Conservation (phyloP, 176 grass and related monocot genomes). For the Aegilops tauschii region DNA sequence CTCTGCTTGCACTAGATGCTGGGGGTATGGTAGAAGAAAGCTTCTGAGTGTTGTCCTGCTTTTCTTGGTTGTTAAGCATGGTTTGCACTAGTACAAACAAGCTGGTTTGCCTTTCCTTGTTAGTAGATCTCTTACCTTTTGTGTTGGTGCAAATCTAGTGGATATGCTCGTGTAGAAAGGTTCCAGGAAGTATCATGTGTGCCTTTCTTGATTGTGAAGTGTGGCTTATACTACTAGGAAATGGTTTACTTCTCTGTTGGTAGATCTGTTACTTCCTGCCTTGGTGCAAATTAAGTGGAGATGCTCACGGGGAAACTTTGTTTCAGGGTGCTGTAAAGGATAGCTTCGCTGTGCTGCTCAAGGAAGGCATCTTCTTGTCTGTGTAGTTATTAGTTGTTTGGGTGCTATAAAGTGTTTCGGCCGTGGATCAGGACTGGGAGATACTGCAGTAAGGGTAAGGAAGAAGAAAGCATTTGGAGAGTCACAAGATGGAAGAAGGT, state of each 20-base stretch:
- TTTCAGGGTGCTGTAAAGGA: slow-evolving; percentile 44
- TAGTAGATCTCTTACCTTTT: neutral
- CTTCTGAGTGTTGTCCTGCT: neutral
- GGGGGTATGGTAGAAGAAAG: neutral
- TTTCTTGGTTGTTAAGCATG: neutral
- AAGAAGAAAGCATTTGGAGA: neutral
- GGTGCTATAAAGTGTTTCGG: slow-evolving; percentile 19
- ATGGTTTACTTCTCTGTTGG: slow-evolving; percentile 4
- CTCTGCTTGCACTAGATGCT: neutral
- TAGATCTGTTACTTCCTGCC: neutral
- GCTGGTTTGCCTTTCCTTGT: neutral
- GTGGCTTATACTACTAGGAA: neutral
- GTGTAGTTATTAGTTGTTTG: neutral
- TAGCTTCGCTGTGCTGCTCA: slow-evolving; percentile 32
- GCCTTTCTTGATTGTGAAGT: slow-evolving; percentile 20
- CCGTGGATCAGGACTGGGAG: neutral
- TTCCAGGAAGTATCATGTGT: neutral
- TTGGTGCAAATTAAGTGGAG: neutral
- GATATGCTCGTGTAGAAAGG: slow-evolving; percentile 30
- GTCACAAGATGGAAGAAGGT: slow-evolving; percentile 48
- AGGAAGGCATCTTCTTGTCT: slow-evolving; percentile 34
- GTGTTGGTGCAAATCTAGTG: neutral
- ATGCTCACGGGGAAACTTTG: slow-evolving; percentile 37
- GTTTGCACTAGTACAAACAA: too few species aligned
- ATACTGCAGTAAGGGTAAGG: neutral